A percentile compares a stretch with the other conserved stretches of the same genome.
Evolutionary conservation across 2,329 filamentous ascomycete genomes (phyloP).

Genomic region (Aspergillus eucalypticola): DNA sequence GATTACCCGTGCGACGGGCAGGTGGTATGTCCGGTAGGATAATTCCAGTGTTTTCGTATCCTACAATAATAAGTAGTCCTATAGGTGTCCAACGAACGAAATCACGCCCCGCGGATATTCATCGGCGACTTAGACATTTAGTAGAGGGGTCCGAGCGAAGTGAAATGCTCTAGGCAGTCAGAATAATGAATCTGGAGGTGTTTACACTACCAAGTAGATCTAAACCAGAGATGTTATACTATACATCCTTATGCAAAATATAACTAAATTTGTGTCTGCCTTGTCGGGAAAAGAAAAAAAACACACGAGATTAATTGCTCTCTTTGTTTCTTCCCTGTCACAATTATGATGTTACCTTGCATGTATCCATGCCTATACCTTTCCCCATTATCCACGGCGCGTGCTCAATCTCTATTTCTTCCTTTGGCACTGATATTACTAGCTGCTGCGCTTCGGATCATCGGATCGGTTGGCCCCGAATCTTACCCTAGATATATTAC

Average conservation of each 20-base stretch:
- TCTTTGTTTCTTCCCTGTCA: background rate
- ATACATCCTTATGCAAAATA: background rate
- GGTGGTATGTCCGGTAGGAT: background rate
- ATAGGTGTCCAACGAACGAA: too few species aligned
- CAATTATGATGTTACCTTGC: background rate
- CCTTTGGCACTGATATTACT: too few species aligned
- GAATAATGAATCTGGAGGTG: background rate
- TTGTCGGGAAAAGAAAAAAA: background rate
- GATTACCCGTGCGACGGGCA: constrained; percentile 13
- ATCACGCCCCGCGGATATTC: background rate
- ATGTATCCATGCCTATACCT: too few species aligned
- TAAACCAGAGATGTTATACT: background rate
- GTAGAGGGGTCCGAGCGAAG: background rate
- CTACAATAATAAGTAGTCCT: too few species aligned
- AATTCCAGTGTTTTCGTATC: background rate
- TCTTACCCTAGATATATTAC: too few species aligned
- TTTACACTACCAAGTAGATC: background rate
- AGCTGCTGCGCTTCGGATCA: too few species aligned
- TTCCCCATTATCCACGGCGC: too few species aligned
- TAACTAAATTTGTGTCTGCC: background rate
- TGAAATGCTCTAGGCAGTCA: background rate
- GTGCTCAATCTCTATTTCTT: too few species aligned
- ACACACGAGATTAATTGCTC: too few species aligned
- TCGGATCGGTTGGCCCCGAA: too few species aligned
- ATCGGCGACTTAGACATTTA: background rate